Evolutionary conservation across 129 eudicot species (phyloP), one percentile per base, ranked within the genome.

Genomic region (Oenanthe sinensis): DNA sequence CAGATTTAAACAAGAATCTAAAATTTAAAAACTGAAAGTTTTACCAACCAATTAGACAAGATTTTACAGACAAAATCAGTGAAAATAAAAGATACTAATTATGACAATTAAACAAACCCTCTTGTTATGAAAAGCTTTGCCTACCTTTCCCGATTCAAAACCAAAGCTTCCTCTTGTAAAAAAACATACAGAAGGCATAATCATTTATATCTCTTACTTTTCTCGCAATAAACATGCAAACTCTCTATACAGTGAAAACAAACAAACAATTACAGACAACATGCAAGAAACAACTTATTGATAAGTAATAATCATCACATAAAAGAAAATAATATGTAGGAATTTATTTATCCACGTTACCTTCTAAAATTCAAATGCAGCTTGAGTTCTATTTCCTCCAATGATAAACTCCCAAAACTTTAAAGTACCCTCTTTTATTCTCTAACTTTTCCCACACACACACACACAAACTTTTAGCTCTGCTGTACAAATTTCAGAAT

Each of bases 321-420:
- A 74, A 26, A 78, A 28, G 39, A 78, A 39, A 49, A 52, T 52
- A 5, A 24, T n/a, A 3, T n/a, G 45, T 42, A 72, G 79, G 67
- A 43, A 82, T 75, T 83, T 52, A 40, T 79, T 76, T 82, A 81
- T 82, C 81, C 54, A 82, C 84, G 77, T 62, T 77, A 76, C 68
- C 82, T 85, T 82, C 83, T 75, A 74, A 48, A 82, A 76, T 88
- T 85, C 85, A 82, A 90, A 67, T 67, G 22, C 40, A 67, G 42
- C 72, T 67, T 33, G 42, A 67, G 72, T 30, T 67, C 72, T 67
- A 10, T 79, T 72, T 75, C 84, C 85, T 75, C 62, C 68, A 81
- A 78, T 81, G 42, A 79, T 28, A 52, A 82, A 70, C 83, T 79
- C 79, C n/a, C 43, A 30, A 70, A 58, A 81, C 50, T 16, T 67